Evolutionary conservation across 163 green algal species (phyloP), one percentile per base, ranked within the genome.

Genomic region (Volvox carteri): DNA sequence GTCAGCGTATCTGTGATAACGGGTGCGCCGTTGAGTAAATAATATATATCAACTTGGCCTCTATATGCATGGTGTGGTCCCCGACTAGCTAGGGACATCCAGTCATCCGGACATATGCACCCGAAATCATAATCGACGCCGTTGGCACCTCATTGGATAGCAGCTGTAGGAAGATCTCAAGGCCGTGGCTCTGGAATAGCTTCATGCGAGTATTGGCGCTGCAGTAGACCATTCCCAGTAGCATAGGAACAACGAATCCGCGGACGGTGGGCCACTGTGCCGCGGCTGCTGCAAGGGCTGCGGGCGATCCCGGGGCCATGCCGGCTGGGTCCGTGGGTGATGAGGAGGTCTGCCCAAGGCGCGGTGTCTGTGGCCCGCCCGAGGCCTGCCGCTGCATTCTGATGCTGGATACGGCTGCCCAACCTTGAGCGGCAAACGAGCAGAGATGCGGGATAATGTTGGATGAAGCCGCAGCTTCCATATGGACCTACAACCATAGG

Each of bases 181-280:
- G 73, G 28, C 93, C 95, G 33, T 90, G 84, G 35, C 78, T 83
- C 23, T 75, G 88, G 92, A 92, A 95, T 74, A 98, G 92, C 90
- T 95, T 94, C 37, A 87, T 88, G 1, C 95, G 90, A 18, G 92
- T 95, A 81, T 83, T 92, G n/a, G 91, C 81, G 48, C 88, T 95
- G 52, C 90, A 94, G 50, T 91, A 91, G 16, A 93, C 94, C 93
- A 98, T 92, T 52, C 89, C 92, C 79, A 95, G 95, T 80, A 98
- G 92, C 87, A 98, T 70, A 19, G 92, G 91, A 37, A 98, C 91
- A 23, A 96, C 93, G 48, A 93, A 86, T 6, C 62, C 81, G 39
- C 94, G 90, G 77, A 90, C 73, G 1, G 48, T n/a, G 0, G 41
- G 50, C 89, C 89, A 96, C 79, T 83, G 89, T 81, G 42, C 54